phyloP scores from a whole-genome alignment of 805 yeast species.

The Yamadazyma sp. region DNA sequence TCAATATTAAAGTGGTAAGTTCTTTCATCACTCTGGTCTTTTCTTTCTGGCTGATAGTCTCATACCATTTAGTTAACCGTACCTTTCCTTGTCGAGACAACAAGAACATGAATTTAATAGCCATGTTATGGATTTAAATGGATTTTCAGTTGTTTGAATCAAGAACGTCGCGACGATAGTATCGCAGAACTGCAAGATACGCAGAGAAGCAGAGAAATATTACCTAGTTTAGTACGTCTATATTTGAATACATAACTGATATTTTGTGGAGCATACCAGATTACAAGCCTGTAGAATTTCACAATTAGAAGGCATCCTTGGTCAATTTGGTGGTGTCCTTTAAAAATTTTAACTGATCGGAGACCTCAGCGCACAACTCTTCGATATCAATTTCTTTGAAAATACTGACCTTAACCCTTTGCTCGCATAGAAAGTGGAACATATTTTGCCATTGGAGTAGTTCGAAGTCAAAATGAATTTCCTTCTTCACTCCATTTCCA shows the following conservation, averaged over 20 bases:
- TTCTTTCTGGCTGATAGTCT: slow-evolving; percentile 78
- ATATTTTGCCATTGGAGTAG: slow-evolving; percentile 58
- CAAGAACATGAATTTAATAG: slow-evolving; percentile 74
- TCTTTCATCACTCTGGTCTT: slow-evolving; percentile 82
- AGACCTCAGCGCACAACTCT: slow-evolving; percentile 52
- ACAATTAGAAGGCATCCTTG: slow-evolving; percentile 15
- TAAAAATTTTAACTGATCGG: slow-evolving; percentile 45
- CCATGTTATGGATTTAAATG: slow-evolving; percentile 57
- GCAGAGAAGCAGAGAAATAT: too few relatives aligned
- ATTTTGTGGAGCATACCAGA: too few relatives aligned
- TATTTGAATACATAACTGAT: background rate
- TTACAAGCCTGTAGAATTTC: background rate
- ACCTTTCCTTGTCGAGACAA: slow-evolving; percentile 95
- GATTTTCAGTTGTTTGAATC: slow-evolving; percentile 1
- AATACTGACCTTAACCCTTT: slow-evolving; percentile 43
- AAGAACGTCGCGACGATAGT: background rate
- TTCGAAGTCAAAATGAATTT: slow-evolving; percentile 59
- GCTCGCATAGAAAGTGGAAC: slow-evolving; percentile 54
- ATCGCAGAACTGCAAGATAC: background rate
- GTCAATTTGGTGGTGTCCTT: slow-evolving; percentile 21
- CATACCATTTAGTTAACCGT: slow-evolving; percentile 91
- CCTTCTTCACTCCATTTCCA: slow-evolving; percentile 53
- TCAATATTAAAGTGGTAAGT: slow-evolving; percentile 77
- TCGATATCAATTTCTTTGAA: slow-evolving; percentile 41
- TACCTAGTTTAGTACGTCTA: too few relatives aligned